A percentile compares a stretch with the other conserved stretches of the same genome.
Evolutionary conservation across 106 monocot species (phyloP).

Genomic region (Acorus calamus): DNA sequence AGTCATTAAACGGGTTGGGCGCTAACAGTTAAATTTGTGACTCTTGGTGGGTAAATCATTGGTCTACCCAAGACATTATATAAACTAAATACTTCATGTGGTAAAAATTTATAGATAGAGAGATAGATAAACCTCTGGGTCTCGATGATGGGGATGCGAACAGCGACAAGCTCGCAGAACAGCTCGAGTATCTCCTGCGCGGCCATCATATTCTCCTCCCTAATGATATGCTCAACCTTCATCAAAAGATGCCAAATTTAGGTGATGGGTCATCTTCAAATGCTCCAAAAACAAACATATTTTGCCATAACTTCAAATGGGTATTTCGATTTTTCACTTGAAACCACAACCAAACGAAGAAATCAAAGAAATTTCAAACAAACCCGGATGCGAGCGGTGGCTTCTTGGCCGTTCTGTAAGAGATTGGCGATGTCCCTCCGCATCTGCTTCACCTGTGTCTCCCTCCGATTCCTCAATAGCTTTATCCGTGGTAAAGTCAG

Average conservation of each 20-base stretch:
- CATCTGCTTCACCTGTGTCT: conserved; percentile 93
- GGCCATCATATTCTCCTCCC: conserved; percentile 99
- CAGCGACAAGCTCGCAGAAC: conserved; percentile 83
- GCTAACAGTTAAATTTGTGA: no score
- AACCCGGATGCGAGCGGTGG: conserved; percentile 93
- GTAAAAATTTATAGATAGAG: no score
- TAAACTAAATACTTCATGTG: no score
- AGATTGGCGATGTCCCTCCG: conserved; percentile 88
- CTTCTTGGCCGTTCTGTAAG: conserved; percentile 89
- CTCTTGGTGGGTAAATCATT: no score
- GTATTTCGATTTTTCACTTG: no score
- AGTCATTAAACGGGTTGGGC: no score
- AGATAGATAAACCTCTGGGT: conserved; percentile 45
- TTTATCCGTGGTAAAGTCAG: conserved; percentile 92
- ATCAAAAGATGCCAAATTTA: neutral
- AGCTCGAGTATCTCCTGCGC: conserved; percentile 95
- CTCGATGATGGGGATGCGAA: conserved; percentile 92
- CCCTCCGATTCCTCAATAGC: conserved; percentile 82
- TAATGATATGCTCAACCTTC: conserved; percentile 92
- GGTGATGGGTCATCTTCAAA: no score
- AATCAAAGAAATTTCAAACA: neutral
- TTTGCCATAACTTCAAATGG: no score
- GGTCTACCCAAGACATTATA: no score
- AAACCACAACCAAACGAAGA: neutral
- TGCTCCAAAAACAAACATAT: no score